Evolutionary conservation across 345 rosid species (phyloP).

Genomic region (Trapa incisa): DNA sequence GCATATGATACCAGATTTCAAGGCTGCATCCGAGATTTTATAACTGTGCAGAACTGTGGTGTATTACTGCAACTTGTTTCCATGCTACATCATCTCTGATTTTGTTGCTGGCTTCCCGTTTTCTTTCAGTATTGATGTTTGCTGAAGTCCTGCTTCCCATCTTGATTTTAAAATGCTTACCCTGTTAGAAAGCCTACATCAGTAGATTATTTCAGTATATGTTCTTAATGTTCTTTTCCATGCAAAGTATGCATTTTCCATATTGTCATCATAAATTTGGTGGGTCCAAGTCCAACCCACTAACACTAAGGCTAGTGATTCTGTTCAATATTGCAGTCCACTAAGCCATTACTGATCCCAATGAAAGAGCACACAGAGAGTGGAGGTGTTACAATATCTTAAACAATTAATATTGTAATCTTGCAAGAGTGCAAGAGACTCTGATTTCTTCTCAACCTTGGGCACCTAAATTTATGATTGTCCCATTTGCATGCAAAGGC

Average conservation of each 20-base stretch:
- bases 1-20: neutral
- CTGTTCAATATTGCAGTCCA: too few relatives aligned
- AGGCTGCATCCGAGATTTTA: neutral
- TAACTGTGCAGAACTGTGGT: neutral
- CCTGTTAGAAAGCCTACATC: neutral
- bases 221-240: neutral
- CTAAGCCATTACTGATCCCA: too few relatives aligned
- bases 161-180: too few relatives aligned
- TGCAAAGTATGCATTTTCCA: neutral
- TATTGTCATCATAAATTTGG: conserved; percentile 4
- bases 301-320: neutral
- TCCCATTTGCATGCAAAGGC: neutral
- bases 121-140: neutral
- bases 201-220: neutral
- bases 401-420: too few relatives aligned
- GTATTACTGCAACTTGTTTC: neutral
- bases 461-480: neutral
- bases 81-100: neutral
- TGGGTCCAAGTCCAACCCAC: conserved; percentile 2
- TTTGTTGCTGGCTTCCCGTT: neutral
- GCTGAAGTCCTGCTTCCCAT: too few relatives aligned
- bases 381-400: too few relatives aligned
- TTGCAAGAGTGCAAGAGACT: neutral
- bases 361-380: too few relatives aligned
- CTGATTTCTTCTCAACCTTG: neutral